phyloP scores from a whole-genome alignment of 1,284 basidiomycete species.

The Sanghuangporus sanghuang region DNA sequence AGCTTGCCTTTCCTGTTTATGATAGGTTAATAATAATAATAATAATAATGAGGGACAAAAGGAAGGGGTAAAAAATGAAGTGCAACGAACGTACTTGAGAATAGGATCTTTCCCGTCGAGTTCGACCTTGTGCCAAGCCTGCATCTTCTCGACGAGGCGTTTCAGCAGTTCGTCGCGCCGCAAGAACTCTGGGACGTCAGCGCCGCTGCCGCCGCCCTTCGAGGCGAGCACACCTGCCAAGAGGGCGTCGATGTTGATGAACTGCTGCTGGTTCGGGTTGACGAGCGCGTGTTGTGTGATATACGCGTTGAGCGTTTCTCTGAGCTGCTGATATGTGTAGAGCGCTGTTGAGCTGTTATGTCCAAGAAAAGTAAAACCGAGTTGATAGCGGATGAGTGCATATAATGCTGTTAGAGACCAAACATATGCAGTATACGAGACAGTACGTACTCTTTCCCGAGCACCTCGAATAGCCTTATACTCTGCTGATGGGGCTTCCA shows the following conservation, averaged over 20 bases:
- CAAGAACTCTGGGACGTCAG: slow-evolving; percentile 45
- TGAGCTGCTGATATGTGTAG: slow-evolving; percentile 54
- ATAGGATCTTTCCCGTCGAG: slow-evolving; percentile 41
- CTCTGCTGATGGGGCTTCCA: slow-evolving; percentile 68
- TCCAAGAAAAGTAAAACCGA: background rate
- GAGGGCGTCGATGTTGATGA: slow-evolving; percentile 56
- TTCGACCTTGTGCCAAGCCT: slow-evolving; percentile 61
- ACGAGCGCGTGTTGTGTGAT: slow-evolving; percentile 56
- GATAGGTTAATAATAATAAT: background rate
- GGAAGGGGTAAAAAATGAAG: slow-evolving; percentile 10
- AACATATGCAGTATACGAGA: background rate
- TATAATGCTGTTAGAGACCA: slow-evolving; percentile 8
- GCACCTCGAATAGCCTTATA: slow-evolving; percentile 57
- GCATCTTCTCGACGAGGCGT: slow-evolving; percentile 58
- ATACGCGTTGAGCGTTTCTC: slow-evolving; percentile 55
- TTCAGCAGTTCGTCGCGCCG: slow-evolving; percentile 65
- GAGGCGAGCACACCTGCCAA: slow-evolving; percentile 41
- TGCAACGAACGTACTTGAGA: background rate
- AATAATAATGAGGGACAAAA: background rate
- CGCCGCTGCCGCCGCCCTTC: slow-evolving; percentile 20
- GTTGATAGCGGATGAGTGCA: too few relatives aligned
- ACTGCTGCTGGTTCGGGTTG: slow-evolving; percentile 61
- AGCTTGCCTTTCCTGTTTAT: slow-evolving; percentile 66
- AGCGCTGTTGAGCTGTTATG: slow-evolving; percentile 42
- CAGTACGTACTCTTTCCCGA: slow-evolving; percentile 46